These are phyloP conservation scores for Leavenworthia alabamica DNA, from an alignment of 345 rosid genomes.

Conservation along the genomic window DNA sequence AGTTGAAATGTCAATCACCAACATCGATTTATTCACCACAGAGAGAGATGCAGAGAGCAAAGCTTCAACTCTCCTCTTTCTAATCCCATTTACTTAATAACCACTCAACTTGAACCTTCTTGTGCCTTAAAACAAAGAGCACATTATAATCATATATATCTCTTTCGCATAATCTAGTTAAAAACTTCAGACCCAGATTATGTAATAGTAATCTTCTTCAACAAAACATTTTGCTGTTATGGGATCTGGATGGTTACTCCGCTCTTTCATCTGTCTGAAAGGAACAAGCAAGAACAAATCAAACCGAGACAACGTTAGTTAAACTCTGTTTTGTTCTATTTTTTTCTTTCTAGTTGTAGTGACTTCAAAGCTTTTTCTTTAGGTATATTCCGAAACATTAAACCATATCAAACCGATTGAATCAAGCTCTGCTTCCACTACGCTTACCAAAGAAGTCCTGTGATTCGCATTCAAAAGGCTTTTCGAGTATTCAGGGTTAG, in stretches of 20 bases:
- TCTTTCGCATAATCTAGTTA: not conserved
- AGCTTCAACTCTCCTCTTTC: conserved; percentile 16
- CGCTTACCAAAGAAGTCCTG: conserved; percentile 34
- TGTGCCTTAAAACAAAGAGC: conserved; percentile 19
- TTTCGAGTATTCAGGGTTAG: conserved; percentile 51
- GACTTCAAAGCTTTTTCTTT: not conserved
- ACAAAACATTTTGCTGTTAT: conserved; percentile 3
- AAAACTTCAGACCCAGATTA: not conserved
- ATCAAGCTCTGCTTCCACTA: conserved; percentile 9
- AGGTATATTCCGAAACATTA: conserved; percentile 47
- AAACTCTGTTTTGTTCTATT: too few relatives aligned
- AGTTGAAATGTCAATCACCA: conserved; percentile 29
- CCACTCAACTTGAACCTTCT: conserved; percentile 23
- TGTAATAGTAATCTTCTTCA: not conserved
- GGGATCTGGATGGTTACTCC: conserved; percentile 60
- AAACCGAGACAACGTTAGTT: conserved; percentile 42
- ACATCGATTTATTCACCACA: conserved; percentile 18
- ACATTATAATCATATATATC: conserved; percentile 2
- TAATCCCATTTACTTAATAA: conserved; percentile 15
- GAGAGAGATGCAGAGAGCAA: conserved; percentile 32
- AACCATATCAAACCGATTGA: conserved; percentile 32
- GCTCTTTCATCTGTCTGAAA: conserved; percentile 33
- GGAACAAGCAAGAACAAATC: conserved; percentile 42
- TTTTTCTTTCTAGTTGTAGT: not conserved
- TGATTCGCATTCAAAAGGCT: conserved; percentile 56